Evolutionary conservation across 1,284 basidiomycete genomes (phyloP).

Genomic region (Xerocomus nothofagi): DNA sequence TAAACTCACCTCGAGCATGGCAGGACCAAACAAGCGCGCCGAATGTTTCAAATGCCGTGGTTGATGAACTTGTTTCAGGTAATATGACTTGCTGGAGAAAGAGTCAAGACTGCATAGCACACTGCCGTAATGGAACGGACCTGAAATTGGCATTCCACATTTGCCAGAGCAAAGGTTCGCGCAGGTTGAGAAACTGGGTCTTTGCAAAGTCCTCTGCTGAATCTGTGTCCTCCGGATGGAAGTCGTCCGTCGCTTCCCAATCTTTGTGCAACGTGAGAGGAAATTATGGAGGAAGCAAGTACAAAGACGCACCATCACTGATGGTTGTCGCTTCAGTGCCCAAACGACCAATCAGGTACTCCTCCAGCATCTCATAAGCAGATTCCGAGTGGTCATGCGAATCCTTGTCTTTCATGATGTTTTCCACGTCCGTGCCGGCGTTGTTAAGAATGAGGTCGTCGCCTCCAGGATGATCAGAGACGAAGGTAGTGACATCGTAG

Average conservation of each 20-base stretch:
- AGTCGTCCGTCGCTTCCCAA: slow-evolving; percentile 86
- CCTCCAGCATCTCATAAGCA: slow-evolving; percentile 91
- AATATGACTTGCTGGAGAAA: slow-evolving; percentile 81
- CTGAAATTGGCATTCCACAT: slow-evolving; percentile 84
- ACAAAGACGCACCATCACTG: slow-evolving; percentile 63
- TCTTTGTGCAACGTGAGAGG: slow-evolving; percentile 44
- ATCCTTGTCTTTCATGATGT: slow-evolving; percentile 79
- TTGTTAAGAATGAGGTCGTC: slow-evolving; percentile 80
- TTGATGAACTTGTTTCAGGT: slow-evolving; percentile 95
- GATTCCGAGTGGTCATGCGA: slow-evolving; percentile 93
- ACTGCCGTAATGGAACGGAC: slow-evolving; percentile 29
- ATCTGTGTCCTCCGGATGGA: slow-evolving; percentile 87
- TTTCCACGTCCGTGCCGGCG: slow-evolving; percentile 83
- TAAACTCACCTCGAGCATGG: slow-evolving; percentile 71
- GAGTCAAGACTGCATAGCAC: background rate
- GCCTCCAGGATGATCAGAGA: slow-evolving; percentile 83
- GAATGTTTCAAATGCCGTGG: slow-evolving; percentile 88
- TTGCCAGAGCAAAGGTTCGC: slow-evolving; percentile 82
- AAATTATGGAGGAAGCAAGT: background rate
- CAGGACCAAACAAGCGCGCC: slow-evolving; percentile 84
- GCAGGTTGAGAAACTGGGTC: slow-evolving; percentile 92
- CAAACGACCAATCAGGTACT: slow-evolving; percentile 80
- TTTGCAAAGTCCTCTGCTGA: slow-evolving; percentile 76
- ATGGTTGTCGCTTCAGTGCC: slow-evolving; percentile 77
- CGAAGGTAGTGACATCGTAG: slow-evolving; percentile 76